phyloP scores from a whole-genome alignment of 2,329 filamentous ascomycete genomes.

The Colletotrichum sp. region DNA sequence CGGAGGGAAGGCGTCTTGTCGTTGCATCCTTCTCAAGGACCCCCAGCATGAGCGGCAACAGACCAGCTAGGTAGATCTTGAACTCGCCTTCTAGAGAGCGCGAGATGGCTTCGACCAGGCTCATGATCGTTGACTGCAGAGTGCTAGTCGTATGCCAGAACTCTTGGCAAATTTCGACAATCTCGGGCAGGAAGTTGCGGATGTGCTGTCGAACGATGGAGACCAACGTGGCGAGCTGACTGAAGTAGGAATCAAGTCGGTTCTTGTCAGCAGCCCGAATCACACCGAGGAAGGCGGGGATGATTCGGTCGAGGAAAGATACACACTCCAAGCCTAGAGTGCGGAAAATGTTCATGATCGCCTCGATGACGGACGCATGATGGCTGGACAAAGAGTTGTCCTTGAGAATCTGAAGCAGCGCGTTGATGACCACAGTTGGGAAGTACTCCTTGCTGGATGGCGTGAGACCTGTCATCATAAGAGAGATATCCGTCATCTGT shows the following conservation, averaged over 20 bases:
- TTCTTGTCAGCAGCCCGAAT: slow-evolving; percentile 81
- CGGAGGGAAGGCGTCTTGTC: slow-evolving; percentile 78
- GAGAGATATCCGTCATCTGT: slow-evolving; percentile 86
- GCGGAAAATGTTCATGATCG: slow-evolving; percentile 98
- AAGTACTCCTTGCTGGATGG: slow-evolving; percentile 99
- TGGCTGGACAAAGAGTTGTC: slow-evolving; percentile 89
- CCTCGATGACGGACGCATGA: slow-evolving; percentile 93
- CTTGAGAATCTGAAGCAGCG: slow-evolving; percentile 88
- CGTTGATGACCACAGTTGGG: slow-evolving; percentile 96
- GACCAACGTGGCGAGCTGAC: slow-evolving; percentile 90
- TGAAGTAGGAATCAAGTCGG: slow-evolving; percentile 94
- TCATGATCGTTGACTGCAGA: slow-evolving; percentile 89
- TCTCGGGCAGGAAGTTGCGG: slow-evolving; percentile 84
- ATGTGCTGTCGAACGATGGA: slow-evolving; percentile 97
- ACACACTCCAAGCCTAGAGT: slow-evolving; percentile 96
- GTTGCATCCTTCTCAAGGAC: slow-evolving; percentile 87
- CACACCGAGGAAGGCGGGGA: slow-evolving; percentile 90
- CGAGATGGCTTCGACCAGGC: slow-evolving; percentile 91
- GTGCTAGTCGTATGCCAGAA: slow-evolving; percentile 86
- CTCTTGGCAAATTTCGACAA: slow-evolving; percentile 85
- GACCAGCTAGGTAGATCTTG: slow-evolving; percentile 89
- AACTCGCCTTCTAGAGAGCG: slow-evolving; percentile 96
- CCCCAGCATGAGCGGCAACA: slow-evolving; percentile 92
- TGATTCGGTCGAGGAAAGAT: slow-evolving; percentile 90
- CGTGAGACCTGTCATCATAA: slow-evolving; percentile 97